phyloP scores from a whole-genome alignment of 768 basidiomycete genomes.

The Termitomyces sp. region DNA sequence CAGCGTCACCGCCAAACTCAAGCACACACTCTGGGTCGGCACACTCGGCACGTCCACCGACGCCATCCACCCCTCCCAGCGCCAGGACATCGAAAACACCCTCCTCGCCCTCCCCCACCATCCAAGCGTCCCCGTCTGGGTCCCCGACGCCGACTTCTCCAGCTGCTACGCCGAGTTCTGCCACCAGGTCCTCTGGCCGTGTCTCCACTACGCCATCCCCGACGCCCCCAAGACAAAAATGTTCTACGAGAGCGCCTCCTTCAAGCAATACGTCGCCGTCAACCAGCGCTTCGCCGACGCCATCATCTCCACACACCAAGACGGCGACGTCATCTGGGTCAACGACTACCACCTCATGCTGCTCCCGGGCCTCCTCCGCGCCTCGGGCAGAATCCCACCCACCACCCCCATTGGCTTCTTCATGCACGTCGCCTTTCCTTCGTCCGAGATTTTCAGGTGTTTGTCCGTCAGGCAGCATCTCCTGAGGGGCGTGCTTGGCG shows the following conservation, averaged over 20 bases:
- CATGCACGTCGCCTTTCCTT: slow-evolving; percentile 95
- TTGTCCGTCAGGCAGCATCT: slow-evolving; percentile 75
- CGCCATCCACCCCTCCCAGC: slow-evolving; percentile 50
- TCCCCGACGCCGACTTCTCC: slow-evolving; percentile 75
- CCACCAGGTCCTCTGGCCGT: slow-evolving; percentile 88
- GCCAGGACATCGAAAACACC: slow-evolving; percentile 50
- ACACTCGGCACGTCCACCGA: slow-evolving; percentile 75
- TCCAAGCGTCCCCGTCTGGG: slow-evolving; percentile 62
- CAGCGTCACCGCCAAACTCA: slow-evolving; percentile 56
- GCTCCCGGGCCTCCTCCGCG: slow-evolving; percentile 81
- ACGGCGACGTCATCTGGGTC: slow-evolving; percentile 89
- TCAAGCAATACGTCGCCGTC: slow-evolving; percentile 83
- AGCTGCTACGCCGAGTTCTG: slow-evolving; percentile 85
- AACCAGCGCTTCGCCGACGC: slow-evolving; percentile 88
- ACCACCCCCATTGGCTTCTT: slow-evolving; percentile 86
- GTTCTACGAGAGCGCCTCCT: slow-evolving; percentile 78
- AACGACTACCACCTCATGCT: slow-evolving; percentile 98
- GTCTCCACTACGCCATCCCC: slow-evolving; percentile 81
- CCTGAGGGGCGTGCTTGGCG: slow-evolving; percentile 84
- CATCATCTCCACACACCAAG: slow-evolving; percentile 75
- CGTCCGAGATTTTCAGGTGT: slow-evolving; percentile 93
- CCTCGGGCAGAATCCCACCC: slow-evolving; percentile 47
- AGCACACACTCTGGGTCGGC: slow-evolving; percentile 58
- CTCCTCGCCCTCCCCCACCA: slow-evolving; percentile 32
- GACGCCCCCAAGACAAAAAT: slow-evolving; percentile 83